Evolutionary conservation across 495 filamentous ascomycete species (phyloP).

Genomic region (Cairneyella variabilis): DNA sequence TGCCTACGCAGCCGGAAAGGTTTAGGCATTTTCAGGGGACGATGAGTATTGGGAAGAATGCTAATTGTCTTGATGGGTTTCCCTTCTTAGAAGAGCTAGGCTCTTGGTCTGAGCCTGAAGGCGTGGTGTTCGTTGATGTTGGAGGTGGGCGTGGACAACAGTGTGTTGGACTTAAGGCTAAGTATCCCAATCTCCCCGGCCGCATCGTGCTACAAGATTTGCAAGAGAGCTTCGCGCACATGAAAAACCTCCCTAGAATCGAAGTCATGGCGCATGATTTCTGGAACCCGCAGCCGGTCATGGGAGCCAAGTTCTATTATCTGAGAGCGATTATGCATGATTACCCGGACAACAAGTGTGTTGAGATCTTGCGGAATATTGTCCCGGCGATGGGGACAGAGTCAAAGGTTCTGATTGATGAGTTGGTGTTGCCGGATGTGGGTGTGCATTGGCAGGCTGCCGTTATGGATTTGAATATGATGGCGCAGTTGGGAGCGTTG

Average conservation of each 20-base stretch:
- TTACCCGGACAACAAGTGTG: slow-evolving; percentile 21
- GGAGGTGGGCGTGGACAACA: slow-evolving; percentile 5
- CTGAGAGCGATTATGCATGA: slow-evolving; percentile 29
- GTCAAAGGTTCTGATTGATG: not conserved
- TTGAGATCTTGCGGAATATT: slow-evolving; percentile 24
- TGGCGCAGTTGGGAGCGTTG: no score
- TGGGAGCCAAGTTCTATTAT: slow-evolving; percentile 34
- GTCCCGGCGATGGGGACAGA: slow-evolving; percentile 28
- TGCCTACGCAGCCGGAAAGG: not conserved
- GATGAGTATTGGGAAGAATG: not conserved
- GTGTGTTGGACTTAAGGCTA: not conserved
- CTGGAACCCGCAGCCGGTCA: slow-evolving; percentile 43
- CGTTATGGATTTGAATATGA: no score
- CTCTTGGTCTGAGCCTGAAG: not conserved
- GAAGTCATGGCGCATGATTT: slow-evolving; percentile 44
- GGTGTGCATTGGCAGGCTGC: no score
- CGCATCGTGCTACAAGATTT: slow-evolving; percentile 51
- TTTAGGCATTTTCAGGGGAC: not conserved
- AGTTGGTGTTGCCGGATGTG: no score
- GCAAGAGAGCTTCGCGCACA: slow-evolving; percentile 30
- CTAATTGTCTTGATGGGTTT: not conserved
- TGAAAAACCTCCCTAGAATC: slow-evolving; percentile 31
- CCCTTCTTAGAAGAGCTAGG: not conserved
- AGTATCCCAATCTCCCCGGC: slow-evolving; percentile 4
- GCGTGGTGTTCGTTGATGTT: slow-evolving; percentile 39